These are phyloP conservation scores for Fusarium secorum DNA, from an alignment of 2,329 filamentous ascomycete species.

Conservation along the genomic window DNA sequence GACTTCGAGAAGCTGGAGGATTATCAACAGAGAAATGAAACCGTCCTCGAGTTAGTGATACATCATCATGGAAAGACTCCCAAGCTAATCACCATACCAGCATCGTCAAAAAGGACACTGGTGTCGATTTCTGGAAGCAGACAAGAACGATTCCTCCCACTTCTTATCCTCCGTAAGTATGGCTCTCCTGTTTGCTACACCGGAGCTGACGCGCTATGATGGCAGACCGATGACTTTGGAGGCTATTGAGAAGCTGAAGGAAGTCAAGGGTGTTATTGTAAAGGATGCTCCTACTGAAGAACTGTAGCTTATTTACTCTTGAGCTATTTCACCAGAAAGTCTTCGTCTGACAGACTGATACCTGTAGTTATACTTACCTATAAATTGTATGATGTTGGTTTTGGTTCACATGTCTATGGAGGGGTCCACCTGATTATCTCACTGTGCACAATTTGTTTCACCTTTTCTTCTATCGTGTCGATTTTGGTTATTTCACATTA, in stretches of 20 bases:
- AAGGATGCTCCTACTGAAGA: not conserved
- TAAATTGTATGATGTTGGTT: not conserved
- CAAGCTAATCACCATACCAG: not conserved
- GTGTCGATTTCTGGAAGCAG: not conserved
- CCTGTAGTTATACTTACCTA: not conserved
- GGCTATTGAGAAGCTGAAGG: constrained; percentile 14
- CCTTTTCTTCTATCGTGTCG: fast-evolving
- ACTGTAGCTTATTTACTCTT: not conserved
- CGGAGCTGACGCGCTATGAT: fast-evolving
- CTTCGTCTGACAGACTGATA: fast-evolving
- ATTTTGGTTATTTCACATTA: fast-evolving
- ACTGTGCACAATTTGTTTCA: fast-evolving
- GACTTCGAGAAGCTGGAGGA: constrained; percentile 3
- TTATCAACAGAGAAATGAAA: not conserved
- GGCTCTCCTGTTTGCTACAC: fast-evolving
- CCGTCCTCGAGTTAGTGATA: not conserved
- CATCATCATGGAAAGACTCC: fast-evolving
- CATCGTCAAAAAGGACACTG: constrained; percentile 4
- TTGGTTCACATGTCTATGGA: fast-evolving
- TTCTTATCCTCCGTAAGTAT: constrained; percentile 7
- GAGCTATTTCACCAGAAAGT: fast-evolving
- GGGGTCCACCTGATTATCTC: fast-evolving
- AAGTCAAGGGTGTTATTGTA: not conserved
- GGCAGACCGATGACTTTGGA: constrained; percentile 4
- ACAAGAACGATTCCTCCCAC: constrained; percentile 2